phyloP scores from a whole-genome alignment of 257 asterid genomes.

The Solanum corneliomulleri region DNA sequence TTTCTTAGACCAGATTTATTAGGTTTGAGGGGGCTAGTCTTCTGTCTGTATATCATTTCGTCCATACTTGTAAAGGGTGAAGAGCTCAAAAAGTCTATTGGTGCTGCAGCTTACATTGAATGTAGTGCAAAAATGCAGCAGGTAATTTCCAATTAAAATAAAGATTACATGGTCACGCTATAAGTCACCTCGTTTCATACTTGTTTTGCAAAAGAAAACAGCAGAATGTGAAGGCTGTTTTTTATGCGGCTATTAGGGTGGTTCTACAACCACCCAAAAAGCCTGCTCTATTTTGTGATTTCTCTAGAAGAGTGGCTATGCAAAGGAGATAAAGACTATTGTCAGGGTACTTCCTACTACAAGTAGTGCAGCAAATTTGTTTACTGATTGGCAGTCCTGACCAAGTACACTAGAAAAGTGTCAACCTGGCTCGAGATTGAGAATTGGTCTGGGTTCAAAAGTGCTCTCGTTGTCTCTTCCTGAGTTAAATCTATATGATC shows the following conservation, averaged over 20 bases:
- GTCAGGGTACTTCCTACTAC: neutral
- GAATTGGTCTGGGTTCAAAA: neutral
- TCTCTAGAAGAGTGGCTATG: neutral
- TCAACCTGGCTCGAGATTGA: neutral
- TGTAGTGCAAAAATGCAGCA: constrained; percentile 82
- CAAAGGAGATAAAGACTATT: neutral
- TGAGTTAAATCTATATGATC: neutral
- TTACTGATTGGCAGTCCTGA: neutral
- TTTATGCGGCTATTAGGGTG: constrained; percentile 69
- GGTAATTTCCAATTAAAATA: constrained; percentile 17
- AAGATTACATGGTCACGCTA: neutral
- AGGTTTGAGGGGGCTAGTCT: neutral
- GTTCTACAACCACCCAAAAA: constrained; percentile 58
- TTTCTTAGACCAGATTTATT: neutral
- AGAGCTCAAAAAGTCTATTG: constrained; percentile 68
- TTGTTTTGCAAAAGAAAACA: neutral
- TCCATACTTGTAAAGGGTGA: constrained; percentile 46
- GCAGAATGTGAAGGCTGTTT: constrained; percentile 76
- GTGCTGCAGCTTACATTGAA: constrained; percentile 70
- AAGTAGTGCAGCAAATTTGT: neutral
- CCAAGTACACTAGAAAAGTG: neutral
- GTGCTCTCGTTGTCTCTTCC: neutral
- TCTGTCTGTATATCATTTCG: neutral
- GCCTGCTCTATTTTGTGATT: constrained; percentile 47
- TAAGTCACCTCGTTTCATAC: neutral